Conservation (phyloP, 345 rosid species). For the Syzygium jambos region DNA sequence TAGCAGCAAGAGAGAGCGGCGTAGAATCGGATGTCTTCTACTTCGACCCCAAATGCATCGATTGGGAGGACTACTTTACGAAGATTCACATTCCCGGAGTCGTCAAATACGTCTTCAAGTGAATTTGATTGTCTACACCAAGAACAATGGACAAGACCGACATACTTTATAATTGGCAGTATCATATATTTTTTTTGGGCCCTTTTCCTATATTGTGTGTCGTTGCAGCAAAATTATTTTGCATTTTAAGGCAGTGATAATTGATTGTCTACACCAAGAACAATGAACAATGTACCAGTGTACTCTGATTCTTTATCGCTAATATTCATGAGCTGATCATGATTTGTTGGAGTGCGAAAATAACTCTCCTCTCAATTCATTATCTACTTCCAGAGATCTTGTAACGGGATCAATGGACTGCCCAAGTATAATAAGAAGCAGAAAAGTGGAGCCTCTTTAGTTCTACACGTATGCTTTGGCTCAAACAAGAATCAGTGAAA, state of each 20-base stretch:
- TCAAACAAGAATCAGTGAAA: background rate
- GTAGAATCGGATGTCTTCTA: constrained; percentile 21
- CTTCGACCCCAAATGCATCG: constrained; percentile 48
- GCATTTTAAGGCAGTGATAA: background rate
- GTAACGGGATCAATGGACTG: background rate
- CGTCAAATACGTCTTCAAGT: constrained; percentile 34
- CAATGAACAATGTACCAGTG: background rate
- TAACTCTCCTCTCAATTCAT: background rate
- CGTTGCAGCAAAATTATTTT: background rate
- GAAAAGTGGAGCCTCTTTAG: background rate
- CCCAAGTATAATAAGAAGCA: background rate
- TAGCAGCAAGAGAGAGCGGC: constrained; percentile 17
- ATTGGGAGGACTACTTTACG: constrained; percentile 59
- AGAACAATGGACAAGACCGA: too few relatives aligned
- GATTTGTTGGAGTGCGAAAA: background rate
- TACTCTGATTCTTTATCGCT: background rate
- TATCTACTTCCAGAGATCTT: background rate
- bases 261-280: background rate
- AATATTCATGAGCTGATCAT: background rate
- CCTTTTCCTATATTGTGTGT: background rate
- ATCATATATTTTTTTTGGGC: background rate
- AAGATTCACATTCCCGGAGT: constrained; percentile 60
- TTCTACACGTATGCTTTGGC: background rate
- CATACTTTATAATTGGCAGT: background rate
- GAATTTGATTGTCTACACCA: too few relatives aligned